phyloP scores from a whole-genome alignment of 1,139 yeast genomes.

The Geotrichum carabidarum region DNA sequence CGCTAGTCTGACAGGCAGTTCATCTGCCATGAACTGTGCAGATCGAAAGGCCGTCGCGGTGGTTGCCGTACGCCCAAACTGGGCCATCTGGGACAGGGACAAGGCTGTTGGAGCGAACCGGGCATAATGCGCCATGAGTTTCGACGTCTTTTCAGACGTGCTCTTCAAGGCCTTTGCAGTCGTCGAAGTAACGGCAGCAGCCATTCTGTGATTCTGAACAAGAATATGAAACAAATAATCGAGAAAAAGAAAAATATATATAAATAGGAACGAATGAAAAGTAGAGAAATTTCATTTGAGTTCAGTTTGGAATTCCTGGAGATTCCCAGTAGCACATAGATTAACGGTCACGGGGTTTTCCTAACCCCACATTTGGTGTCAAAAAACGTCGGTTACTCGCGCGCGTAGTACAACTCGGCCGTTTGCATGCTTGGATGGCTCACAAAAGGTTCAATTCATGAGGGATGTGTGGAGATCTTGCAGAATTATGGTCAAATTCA shows the following conservation, averaged over 20 bases:
- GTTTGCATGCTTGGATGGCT: too few relatives aligned
- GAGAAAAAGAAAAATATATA: neutral
- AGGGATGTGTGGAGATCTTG: too few relatives aligned
- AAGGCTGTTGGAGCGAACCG: slow-evolving; percentile 78
- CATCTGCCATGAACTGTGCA: slow-evolving; percentile 79
- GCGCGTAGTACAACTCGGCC: too few relatives aligned
- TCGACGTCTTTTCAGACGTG: neutral
- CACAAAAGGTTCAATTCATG: too few relatives aligned
- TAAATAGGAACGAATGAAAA: neutral
- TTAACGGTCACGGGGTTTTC: too few relatives aligned
- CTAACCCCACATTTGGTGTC: too few relatives aligned
- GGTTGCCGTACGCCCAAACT: slow-evolving; percentile 72
- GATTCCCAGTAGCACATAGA: too few relatives aligned
- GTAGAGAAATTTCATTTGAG: too few relatives aligned
- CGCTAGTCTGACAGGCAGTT: slow-evolving; percentile 80
- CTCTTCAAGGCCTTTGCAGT: neutral
- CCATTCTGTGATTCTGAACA: neutral
- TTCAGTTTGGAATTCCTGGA: too few relatives aligned
- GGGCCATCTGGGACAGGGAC: slow-evolving; percentile 83
- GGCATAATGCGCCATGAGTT: slow-evolving; percentile 51
- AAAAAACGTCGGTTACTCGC: too few relatives aligned
- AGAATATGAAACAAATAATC: neutral
- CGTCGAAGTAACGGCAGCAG: neutral
- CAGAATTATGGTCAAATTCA: too few relatives aligned
- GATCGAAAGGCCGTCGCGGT: slow-evolving; percentile 80